phyloP scores from a whole-genome alignment of 768 basidiomycete genomes.

The Suillus brevipes region DNA sequence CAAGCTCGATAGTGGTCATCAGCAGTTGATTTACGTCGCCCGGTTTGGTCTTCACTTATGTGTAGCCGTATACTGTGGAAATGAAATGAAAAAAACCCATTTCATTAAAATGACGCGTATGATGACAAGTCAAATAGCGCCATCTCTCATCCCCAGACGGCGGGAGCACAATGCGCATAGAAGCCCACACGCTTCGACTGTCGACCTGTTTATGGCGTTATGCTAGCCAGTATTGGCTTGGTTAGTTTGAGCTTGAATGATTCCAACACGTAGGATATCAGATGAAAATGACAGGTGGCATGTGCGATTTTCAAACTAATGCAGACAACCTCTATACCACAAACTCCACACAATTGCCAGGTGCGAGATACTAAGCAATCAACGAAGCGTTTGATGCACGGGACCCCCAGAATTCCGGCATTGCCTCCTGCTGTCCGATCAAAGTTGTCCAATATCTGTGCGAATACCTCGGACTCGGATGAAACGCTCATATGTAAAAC shows the following conservation, averaged over 20 bases:
- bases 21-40: neutral
- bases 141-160: no score
- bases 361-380: neutral
- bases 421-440: neutral
- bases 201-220: neutral
- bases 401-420: neutral
- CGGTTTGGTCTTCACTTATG: neutral
- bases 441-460: neutral
- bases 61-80: conserved; percentile 2
- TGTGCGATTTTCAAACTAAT: neutral
- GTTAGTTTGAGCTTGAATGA: neutral
- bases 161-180: neutral
- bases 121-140: no score
- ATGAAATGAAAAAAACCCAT: neutral
- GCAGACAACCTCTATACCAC: no score
- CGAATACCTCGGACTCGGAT: neutral
- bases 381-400: neutral
- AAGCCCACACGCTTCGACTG: neutral
- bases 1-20: neutral
- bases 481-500: neutral
- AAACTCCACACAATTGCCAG: no score
- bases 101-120: neutral
- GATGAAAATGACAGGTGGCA: neutral
- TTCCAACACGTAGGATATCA: neutral
- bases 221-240: neutral